Evolutionary conservation across 2,329 filamentous ascomycete genomes (phyloP).

Genomic region (Monosporascus sp.): DNA sequence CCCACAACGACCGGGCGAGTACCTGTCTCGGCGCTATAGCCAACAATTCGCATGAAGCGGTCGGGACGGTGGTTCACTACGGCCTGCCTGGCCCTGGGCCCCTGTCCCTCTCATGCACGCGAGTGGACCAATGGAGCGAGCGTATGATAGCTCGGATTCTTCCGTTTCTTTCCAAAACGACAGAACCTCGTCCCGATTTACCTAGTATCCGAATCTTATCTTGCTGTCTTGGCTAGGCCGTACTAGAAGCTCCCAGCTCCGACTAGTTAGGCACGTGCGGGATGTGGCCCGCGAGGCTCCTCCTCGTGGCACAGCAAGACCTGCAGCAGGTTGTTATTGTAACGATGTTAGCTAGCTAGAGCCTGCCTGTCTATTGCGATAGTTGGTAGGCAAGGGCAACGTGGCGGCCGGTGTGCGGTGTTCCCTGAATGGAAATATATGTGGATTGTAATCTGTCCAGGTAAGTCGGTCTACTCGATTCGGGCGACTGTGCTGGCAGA

Average conservation of each 20-base stretch:
- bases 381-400: too few relatives aligned
- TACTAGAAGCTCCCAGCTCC: too few relatives aligned
- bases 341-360: too few relatives aligned
- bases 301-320: too few relatives aligned
- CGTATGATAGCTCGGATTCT: neutral
- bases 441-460: neutral
- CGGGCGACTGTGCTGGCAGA: neutral
- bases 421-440: neutral
- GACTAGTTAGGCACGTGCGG: too few relatives aligned
- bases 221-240: too few relatives aligned
- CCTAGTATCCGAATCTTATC: too few relatives aligned
- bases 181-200: neutral
- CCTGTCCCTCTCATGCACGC: neutral
- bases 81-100: neutral
- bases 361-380: too few relatives aligned
- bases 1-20: neutral
- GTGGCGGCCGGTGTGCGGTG: too few relatives aligned
- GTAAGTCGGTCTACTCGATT: neutral
- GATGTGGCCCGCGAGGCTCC: too few relatives aligned
- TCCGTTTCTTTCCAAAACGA: neutral
- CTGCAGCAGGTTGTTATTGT: too few relatives aligned
- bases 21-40: conserved; percentile 25
- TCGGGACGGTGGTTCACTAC: conserved; percentile 11
- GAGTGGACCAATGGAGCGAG: neutral
- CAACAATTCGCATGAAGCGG: conserved; percentile 27